Evolutionary conservation across 2,329 filamentous ascomycete species (phyloP), one percentile per base, ranked within the genome.

Genomic region (Hypoxylon sp.): DNA sequence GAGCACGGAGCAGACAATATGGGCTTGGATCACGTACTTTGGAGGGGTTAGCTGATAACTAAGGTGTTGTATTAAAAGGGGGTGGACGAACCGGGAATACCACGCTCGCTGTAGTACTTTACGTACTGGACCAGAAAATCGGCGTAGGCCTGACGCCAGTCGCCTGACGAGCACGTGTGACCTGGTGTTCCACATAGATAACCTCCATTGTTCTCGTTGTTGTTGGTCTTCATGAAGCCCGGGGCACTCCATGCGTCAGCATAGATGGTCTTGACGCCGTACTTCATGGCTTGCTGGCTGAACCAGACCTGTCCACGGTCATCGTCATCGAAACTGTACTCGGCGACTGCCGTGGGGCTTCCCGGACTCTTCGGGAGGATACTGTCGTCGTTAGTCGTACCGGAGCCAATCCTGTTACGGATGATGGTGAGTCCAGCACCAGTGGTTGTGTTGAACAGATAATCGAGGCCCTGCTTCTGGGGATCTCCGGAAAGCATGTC

Each of bases 301-400:
- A 85, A 72, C 70, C 75, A 83, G 11, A 85, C 69, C 71, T 85
- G 83, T 5, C 79, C 79, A 10, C 71, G 69, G 51, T 83, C 78
- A 47, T 80, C 76, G 7, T 71, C 71, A 57, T 81, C 78, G 74
- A 78, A 81, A 9, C 70, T 66, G 51, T 82, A 83, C 9, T 73
- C 67, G 0, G 79, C 78, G 15, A 69, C 69, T 3, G 71, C 74
- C 1, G 60, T 70, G 1, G 79, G 76, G 2, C 72, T 71, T 2
- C 79, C 79, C 1, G 79, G 79, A 50, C 69, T 77, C 31, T 67
- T 76, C 1, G 80, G 80, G 37, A 77, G 69, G 58, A 83, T 79
- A 15, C 71, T 72, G 18, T 72, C 70, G 1, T 29, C 46, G 41
- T 54, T 68, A 13, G 58, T 68, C 3, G 67, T 67, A 10, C 71